Base-by-base conservation (phyloP, 345 rosid species). In the Geranium rotundifolium region DNA sequence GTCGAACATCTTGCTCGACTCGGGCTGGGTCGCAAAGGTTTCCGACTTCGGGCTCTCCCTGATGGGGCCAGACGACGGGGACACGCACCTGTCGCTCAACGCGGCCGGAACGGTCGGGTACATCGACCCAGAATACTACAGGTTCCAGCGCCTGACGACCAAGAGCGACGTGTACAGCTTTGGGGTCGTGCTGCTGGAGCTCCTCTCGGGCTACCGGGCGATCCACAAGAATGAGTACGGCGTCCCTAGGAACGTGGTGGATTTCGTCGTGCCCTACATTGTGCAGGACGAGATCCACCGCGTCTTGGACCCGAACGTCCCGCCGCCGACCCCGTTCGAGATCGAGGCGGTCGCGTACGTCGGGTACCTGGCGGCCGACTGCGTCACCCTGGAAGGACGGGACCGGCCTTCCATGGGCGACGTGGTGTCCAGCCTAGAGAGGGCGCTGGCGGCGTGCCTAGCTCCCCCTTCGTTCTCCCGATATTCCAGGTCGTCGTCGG, bases 111-210 rank as follows among this genome's bases (percentile, higher is more conserved):
- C 97, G 0, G 70, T 90, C 0, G 97, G 97, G 0, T 90, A 90
- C 57, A 81, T 90, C 57, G 97, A 88, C 29, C 97, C 95, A 0
- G 97, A 88, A 75, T 86, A 86, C 78, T 90, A 83, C 61, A 76
- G 85, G 62, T 79, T 88, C 5, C 92, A 82, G 55, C 85, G 73
- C 17, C 67, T 90, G 29, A 87, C 87, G 1, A 49, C 72, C 0
- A 90, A 87, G 72, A 87, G 87, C 12, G 97, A 90, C 2, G 89
- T 90, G 30, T 90, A 87, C 46, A 85, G 95, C 52, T 90, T 90
- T 18, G 92, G 95, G 0, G 84, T 90, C 0, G 84, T 90, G 13
- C 34, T 87, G 58, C 70, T 90, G 0, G 97, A 90, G 57, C 18
- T 87, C 8, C 59, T 90, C n/a, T 79, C 95, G 0, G 95, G 97